Percentiles rank a stretch among this genome's conserved stretches.
Conservation (phyloP, 176 grass and related monocot genomes). For the Phyllostachys edulis region DNA sequence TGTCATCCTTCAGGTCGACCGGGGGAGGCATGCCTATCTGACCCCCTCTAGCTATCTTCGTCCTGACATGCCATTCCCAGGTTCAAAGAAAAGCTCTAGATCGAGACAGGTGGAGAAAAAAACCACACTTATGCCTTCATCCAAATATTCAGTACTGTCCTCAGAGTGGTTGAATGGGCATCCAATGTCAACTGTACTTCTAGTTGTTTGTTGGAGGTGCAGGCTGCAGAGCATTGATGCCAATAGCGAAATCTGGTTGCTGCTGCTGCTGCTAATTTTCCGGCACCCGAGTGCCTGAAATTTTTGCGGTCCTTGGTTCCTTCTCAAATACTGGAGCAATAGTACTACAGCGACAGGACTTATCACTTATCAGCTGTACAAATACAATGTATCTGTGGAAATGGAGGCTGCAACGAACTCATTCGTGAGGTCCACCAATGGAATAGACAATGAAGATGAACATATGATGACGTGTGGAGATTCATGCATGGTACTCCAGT, state of each 20-base stretch:
- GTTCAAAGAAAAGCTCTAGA: neutral
- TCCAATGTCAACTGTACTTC: no score
- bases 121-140: no score
- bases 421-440: neutral
- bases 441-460: neutral
- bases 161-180: no score
- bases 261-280: neutral
- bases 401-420: neutral
- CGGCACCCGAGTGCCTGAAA: neutral
- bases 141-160: no score
- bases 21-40: no score
- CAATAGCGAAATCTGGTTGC: neutral
- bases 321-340: neutral
- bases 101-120: neutral
- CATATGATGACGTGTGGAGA: neutral
- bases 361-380: neutral
- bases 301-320: neutral
- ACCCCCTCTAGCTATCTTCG: neutral
- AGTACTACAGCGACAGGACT: neutral
- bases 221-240: neutral
- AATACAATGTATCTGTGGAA: constrained; percentile 8
- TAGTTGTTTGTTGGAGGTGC: neutral
- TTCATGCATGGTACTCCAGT: neutral
- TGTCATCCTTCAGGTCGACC: no score
- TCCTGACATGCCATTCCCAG: neutral